Evolutionary conservation across 23 red algal genomes (phyloP).

Genomic region (Gracilariopsis chorda): DNA sequence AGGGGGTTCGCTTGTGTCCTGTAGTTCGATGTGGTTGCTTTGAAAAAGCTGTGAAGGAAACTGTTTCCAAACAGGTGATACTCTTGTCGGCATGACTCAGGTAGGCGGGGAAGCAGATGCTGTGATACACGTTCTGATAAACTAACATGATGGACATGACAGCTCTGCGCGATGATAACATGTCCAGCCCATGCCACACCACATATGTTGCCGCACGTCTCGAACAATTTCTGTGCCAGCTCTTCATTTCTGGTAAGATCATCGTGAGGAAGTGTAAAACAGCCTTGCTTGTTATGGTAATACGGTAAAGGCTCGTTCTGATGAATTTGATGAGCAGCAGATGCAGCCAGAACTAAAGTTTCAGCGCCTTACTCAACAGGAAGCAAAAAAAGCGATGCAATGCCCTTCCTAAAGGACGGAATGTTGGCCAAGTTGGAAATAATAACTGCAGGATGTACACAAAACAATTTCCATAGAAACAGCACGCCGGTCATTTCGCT

Average conservation of each 20-base stretch:
- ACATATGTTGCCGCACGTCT: neutral
- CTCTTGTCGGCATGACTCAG: too few species aligned
- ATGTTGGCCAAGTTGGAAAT: neutral
- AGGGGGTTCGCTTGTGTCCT: too few species aligned
- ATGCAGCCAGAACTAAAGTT: neutral
- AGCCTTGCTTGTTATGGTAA: slow-evolving; percentile 5
- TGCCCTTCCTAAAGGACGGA: neutral
- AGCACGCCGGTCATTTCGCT: neutral
- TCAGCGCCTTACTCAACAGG: neutral
- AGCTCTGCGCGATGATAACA: too few species aligned
- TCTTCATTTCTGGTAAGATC: neutral
- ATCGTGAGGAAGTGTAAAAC: neutral
- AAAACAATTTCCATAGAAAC: neutral
- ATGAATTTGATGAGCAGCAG: neutral
- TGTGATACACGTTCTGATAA: too few species aligned
- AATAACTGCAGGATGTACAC: neutral
- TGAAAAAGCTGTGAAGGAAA: too few species aligned
- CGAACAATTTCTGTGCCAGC: neutral
- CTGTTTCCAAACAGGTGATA: too few species aligned
- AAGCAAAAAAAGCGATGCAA: neutral
- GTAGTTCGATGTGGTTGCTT: too few species aligned
- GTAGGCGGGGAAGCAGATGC: too few species aligned
- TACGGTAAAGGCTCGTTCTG: neutral
- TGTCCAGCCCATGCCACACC: too few species aligned
- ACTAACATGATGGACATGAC: too few species aligned